Conservation (phyloP, 2,329 filamentous ascomycete genomes). For the Aspergillus spinulosporus region DNA sequence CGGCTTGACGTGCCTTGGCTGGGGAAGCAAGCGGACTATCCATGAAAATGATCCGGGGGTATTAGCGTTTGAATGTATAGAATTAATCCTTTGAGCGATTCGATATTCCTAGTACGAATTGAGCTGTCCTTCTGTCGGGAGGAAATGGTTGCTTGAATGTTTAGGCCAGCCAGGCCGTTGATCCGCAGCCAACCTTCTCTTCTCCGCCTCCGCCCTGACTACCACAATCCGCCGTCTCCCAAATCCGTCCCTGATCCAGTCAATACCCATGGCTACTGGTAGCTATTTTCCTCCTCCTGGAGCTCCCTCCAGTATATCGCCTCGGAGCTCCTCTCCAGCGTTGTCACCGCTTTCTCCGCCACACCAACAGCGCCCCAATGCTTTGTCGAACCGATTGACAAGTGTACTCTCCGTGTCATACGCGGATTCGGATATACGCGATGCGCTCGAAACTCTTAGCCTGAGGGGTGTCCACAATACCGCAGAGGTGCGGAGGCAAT, state of each 20-base stretch:
- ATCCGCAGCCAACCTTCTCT: not conserved
- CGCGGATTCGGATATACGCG: conserved; percentile 85
- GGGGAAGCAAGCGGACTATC: conserved; percentile 57
- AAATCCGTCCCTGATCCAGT: conserved; percentile 12
- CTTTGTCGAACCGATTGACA: conserved; percentile 78
- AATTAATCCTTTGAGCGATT: not conserved
- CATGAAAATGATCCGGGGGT: conserved; percentile 5
- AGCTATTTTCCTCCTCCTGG: conserved; percentile 35
- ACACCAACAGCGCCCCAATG: conserved; percentile 51
- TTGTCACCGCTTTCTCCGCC: conserved; percentile 35
- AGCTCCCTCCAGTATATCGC: conserved; percentile 25
- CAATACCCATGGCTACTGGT: conserved; percentile 29
- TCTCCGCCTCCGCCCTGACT: conserved; percentile 20
- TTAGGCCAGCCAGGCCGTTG: not conserved
- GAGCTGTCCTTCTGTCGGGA: not conserved
- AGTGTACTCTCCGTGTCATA: conserved; percentile 88
- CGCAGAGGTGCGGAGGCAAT: conserved; percentile 72
- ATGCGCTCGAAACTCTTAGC: conserved; percentile 78
- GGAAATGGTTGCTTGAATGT: not conserved
- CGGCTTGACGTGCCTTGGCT: conserved; percentile 69
- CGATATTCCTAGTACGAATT: not conserved
- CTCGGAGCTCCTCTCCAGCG: conserved; percentile 26
- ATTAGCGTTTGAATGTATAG: not conserved
- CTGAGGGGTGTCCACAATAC: conserved; percentile 69
- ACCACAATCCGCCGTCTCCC: conserved; percentile 20